phyloP scores from a whole-genome alignment of 306 rosid species.

The Lagenaria siceraria region DNA sequence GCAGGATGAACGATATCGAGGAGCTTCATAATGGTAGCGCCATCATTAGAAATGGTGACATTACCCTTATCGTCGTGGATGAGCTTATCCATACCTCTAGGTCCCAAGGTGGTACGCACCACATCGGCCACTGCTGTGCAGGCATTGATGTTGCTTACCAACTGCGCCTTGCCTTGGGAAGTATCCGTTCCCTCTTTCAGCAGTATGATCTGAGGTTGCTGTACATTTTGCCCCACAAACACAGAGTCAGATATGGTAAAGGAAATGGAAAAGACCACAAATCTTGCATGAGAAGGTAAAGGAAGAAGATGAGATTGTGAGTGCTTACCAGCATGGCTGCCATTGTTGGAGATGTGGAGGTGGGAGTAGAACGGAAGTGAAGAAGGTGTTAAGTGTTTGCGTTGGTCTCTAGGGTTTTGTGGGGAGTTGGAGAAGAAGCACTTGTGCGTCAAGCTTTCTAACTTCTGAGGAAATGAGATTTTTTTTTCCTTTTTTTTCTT shows the following conservation, averaged over 20 bases:
- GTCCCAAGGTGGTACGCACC: conserved; percentile 83
- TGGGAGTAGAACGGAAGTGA: neutral
- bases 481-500: neutral
- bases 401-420: conserved; percentile 7
- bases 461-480: neutral
- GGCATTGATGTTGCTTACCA: conserved; percentile 92
- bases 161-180: conserved; percentile 88
- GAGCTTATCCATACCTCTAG: conserved; percentile 98
- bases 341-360: conserved; percentile 40
- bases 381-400: neutral
- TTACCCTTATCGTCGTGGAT: conserved; percentile 82
- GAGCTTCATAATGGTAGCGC: conserved; percentile 97
- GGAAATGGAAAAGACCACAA: neutral
- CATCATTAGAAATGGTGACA: conserved; percentile 93
- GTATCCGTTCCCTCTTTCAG: conserved; percentile 95
- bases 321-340: conserved; percentile 69
- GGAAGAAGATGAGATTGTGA: neutral
- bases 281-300: neutral
- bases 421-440: neutral
- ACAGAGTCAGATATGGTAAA: conserved; percentile 2
- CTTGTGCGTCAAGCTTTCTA: neutral
- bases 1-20: conserved; percentile 92
- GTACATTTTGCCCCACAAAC: conserved; percentile 14
- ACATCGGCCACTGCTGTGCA: conserved; percentile 91
- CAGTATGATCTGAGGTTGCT: conserved; percentile 99